Conservation (phyloP, 768 basidiomycete species). For the Tylopilus sp. region DNA sequence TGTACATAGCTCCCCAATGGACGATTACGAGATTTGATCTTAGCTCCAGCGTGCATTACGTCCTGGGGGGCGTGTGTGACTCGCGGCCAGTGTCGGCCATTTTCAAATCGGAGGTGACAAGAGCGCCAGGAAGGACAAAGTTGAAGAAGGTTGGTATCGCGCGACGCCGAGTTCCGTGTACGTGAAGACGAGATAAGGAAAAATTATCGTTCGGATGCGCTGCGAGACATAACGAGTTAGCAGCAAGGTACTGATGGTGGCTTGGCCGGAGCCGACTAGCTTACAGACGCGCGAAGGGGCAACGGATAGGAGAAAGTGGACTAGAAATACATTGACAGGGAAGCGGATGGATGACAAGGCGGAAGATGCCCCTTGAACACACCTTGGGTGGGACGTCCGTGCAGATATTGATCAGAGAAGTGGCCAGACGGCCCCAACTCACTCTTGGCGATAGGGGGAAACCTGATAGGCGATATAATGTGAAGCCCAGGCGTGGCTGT, state of each 20-base stretch:
- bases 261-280: constrained; percentile 9
- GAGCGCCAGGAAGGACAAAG: constrained; percentile 5
- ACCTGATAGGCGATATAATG: too few relatives aligned
- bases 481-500: too few relatives aligned
- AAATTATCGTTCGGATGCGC: constrained; percentile 1
- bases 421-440: too few relatives aligned
- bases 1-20: background rate
- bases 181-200: constrained; percentile 8
- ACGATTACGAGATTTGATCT: constrained; percentile 15
- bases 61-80: constrained; percentile 9
- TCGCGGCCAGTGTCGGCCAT: background rate
- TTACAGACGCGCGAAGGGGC: too few relatives aligned
- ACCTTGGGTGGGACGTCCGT: too few relatives aligned
- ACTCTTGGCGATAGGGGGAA: too few relatives aligned
- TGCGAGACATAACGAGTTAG: background rate
- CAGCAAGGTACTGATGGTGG: constrained; percentile 10
- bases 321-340: background rate
- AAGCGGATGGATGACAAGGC: background rate
- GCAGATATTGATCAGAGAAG: too few relatives aligned
- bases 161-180: background rate
- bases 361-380: background rate
- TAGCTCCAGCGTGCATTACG: constrained; percentile 12
- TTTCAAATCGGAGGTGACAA: constrained; percentile 2
- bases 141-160: too few relatives aligned
- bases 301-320: too few relatives aligned